Evolutionary conservation across 1,284 basidiomycete genomes (phyloP), one percentile per base, ranked within the genome.

Genomic region (Rhodotorula glutinis): DNA sequence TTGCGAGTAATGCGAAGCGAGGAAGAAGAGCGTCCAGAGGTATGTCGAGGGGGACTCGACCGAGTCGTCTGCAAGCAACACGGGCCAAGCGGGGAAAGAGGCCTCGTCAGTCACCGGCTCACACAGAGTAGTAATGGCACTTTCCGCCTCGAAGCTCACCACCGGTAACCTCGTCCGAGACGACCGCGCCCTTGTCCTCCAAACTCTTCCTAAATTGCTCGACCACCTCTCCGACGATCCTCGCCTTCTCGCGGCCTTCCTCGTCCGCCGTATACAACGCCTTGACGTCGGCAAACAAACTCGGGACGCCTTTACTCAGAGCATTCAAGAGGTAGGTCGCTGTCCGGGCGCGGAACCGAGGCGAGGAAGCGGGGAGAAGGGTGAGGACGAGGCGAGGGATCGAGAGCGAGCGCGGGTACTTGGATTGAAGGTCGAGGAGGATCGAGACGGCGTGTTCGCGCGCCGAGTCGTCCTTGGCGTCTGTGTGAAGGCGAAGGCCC

Each of bases 11-110:
- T 97, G 93, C 72, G 97, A 91, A 0, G 92, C 88, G 55, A 97
- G 87, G 83, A 89, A 97, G 82, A 97, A 98, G 62, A 98, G 85
- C 8, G 89, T 87, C 95, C 96, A 99, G 27, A 98, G 85, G 74
- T 95, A 90, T 13, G 87, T 87, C 2, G 92, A 89, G 1, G 95
- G 93, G 30, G 92, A 87, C 49, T 85, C 78, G 53, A 79, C 74
- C 9, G 77, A 69, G 52, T 79, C 79, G 77, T 63, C 66, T 61
- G 63, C n/a, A 43, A 25, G 44, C 30, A 44, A 29, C 23, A 44
- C 21, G 7, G 51, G n/a, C 25, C 49, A 25, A 27, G 5, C 16
- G 1, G 25, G 11, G n/a, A n/a, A n/a, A n/a, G n/a, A n/a, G 33
- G 33, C 33, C 33, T 38, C 33, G 33, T 38, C 33, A 29, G 25